Base-by-base conservation (phyloP, 2,329 filamentous ascomycete species). In the Diaporthe citrichinensis region DNA sequence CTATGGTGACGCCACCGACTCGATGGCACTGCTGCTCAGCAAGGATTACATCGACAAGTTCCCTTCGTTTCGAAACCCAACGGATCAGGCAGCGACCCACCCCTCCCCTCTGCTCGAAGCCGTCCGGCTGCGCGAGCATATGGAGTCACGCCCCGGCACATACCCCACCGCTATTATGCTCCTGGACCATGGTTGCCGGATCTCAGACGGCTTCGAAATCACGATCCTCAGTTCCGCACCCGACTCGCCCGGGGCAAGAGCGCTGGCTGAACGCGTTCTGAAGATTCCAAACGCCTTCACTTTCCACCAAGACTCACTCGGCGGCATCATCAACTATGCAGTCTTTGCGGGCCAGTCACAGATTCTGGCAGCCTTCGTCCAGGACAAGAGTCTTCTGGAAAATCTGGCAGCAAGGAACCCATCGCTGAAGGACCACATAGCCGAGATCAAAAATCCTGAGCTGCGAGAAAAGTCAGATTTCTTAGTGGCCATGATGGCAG, bases 341-440 rank as follows among this genome's bases (percentile, higher is more conserved):
- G 55, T 58, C 28, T 58, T 58, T 58, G 31, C 55, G 31, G 55
- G 55, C 17, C 55, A 58, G 55, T 58, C 55, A 36, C 55, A 58
- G 9, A 58, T 58, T 5, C 31, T 58, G 17, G 55, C 55, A n/a
- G 55, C 55, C 31, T 58, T 58, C 55, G 28, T 15, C 31, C 34
- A 58, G 34, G 55, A 58, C 17, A 58, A 23, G 17, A 58, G 55
- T 4, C 55, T 58, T 31, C 28, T 58, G 55, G 7, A 36, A n/a
- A 58, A 58, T 14, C 28, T 58, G 28, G 31, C 55, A 23, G 17
- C 15, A 23, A 6, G 0, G 0, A 20, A 34, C 3, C 55, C 55
- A 23, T 36, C 28, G 8, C 31, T 58, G 51, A 31, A 31, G 4
- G 12, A 55, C 3, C 28, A 36, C 28, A n/a, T 34, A 1, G 8